Conservation (phyloP, 108 stramenopile species). For the Nitzschia palea region DNA sequence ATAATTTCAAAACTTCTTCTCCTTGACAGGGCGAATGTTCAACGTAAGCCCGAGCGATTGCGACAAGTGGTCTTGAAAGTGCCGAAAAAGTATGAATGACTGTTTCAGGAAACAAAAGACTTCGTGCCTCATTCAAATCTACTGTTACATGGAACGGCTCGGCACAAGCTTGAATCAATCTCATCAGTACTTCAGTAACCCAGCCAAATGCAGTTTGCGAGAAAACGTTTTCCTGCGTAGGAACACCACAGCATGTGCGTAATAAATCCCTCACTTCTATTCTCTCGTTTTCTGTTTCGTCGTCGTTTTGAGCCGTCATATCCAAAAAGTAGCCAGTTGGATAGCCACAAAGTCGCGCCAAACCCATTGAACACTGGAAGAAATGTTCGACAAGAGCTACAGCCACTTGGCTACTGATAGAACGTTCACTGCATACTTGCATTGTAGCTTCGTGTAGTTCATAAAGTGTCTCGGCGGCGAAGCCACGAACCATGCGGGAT, state of each 20-base stretch:
- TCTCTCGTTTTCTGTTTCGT: conserved; percentile 82
- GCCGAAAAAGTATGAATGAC: conserved; percentile 74
- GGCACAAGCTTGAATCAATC: too few species aligned
- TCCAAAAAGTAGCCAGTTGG: conserved; percentile 68
- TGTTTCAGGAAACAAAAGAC: conserved; percentile 53
- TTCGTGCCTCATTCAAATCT: too few species aligned
- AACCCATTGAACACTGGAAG: conserved; percentile 45
- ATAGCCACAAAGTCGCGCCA: conserved; percentile 66
- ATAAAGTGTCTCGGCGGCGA: conserved; percentile 70
- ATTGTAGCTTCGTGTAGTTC: conserved; percentile 49
- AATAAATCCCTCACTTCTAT: conserved; percentile 82
- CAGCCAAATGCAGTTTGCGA: too few species aligned
- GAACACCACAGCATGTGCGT: too few species aligned
- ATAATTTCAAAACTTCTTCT: conserved; percentile 3
- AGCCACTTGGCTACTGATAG: conserved; percentile 22
- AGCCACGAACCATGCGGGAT: conserved; percentile 50
- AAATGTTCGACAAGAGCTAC: conserved; percentile 35
- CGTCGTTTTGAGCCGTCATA: conserved; percentile 56
- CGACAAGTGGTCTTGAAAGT: conserved; percentile 68
- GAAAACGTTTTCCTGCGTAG: too few species aligned
- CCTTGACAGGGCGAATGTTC: not conserved
- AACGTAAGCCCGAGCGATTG: conserved; percentile 25
- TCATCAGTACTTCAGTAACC: too few species aligned
- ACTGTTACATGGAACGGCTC: too few species aligned
- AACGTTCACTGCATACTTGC: conserved; percentile 28